These are phyloP conservation scores for Pseudogymnoascus sp. DNA, from an alignment of 2,329 filamentous ascomycete genomes.

Conservation along the genomic window DNA sequence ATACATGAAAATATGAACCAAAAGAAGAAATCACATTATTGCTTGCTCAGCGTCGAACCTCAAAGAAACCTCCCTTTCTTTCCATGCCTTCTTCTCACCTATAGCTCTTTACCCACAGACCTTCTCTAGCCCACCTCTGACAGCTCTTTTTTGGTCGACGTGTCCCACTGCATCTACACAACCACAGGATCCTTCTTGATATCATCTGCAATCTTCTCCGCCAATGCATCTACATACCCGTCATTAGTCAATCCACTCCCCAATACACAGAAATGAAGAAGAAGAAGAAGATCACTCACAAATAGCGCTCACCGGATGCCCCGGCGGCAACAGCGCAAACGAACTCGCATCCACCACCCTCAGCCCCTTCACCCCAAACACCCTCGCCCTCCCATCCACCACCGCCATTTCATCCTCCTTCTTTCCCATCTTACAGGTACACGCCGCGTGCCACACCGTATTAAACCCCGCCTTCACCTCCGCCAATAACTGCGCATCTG, in stretches of 20 bases:
- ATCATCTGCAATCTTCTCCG: conserved; percentile 34
- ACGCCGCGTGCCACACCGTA: conserved; percentile 9
- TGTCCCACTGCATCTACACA: not conserved
- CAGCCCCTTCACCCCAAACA: conserved; percentile 13
- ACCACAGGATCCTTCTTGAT: conserved; percentile 13
- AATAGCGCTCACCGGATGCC: conserved; percentile 34
- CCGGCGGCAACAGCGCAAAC: conserved; percentile 26
- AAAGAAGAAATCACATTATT: not conserved
- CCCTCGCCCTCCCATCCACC: conserved; percentile 12
- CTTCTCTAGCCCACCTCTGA: not conserved
- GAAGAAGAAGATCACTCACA: conserved; percentile 23
- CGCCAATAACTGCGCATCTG: conserved; percentile 19
- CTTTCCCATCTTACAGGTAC: conserved; percentile 15
- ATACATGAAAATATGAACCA: not conserved
- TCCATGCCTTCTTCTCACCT: not conserved
- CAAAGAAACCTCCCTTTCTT: not conserved
- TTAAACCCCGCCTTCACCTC: not conserved
- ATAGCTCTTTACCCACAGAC: not conserved
- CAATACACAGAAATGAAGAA: not conserved
- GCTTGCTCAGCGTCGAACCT: not conserved
- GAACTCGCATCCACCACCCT: conserved; percentile 14
- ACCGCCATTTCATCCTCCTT: conserved; percentile 14
- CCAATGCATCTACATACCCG: conserved; percentile 30
- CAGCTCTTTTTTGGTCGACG: not conserved
- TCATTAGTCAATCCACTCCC: not conserved